Percentiles rank a stretch among this genome's conserved stretches.
Conservation (phyloP, 306 rosid genomes). For the Cicer arietinum region DNA sequence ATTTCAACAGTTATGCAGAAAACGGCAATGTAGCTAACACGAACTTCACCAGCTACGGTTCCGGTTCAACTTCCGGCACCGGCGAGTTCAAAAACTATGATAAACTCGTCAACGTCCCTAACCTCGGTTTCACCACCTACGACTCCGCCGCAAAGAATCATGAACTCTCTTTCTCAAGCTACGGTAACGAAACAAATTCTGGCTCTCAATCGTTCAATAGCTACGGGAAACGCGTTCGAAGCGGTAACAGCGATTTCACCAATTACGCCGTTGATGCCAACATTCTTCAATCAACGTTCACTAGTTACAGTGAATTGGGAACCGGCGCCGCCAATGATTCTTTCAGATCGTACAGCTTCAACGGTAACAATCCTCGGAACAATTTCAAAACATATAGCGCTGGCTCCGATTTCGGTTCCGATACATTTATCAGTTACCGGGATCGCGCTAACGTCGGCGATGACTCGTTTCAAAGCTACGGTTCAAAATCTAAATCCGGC, state of each 20-base stretch:
- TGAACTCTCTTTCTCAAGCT: slow-evolving; percentile 67
- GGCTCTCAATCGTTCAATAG: slow-evolving; percentile 65
- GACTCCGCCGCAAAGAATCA: slow-evolving; percentile 63
- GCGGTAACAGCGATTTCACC: slow-evolving; percentile 61
- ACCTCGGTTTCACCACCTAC: slow-evolving; percentile 72
- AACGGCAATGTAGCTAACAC: slow-evolving; percentile 72
- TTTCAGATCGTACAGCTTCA: slow-evolving; percentile 65
- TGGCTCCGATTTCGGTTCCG: slow-evolving; percentile 58
- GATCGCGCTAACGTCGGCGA: slow-evolving; percentile 77
- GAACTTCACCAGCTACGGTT: slow-evolving; percentile 66
- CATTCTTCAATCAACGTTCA: slow-evolving; percentile 66
- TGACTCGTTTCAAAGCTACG: slow-evolving; percentile 69
- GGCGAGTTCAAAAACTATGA: slow-evolving; percentile 70
- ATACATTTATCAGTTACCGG: slow-evolving; percentile 67
- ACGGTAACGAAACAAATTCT: slow-evolving; percentile 79
- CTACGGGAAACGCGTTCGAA: slow-evolving; percentile 70
- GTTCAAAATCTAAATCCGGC: slow-evolving; percentile 60
- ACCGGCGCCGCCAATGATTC: slow-evolving; percentile 58
- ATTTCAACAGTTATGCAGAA: slow-evolving; percentile 69
- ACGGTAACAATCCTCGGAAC: slow-evolving; percentile 70
- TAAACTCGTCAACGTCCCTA: slow-evolving; percentile 72
- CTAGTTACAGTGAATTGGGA: slow-evolving; percentile 69
- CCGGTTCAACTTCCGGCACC: slow-evolving; percentile 53
- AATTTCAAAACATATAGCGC: slow-evolving; percentile 64
- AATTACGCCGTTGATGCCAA: slow-evolving; percentile 67